These are phyloP conservation scores for Ploettnerulaceae sp. DNA, from an alignment of 2,329 filamentous ascomycete genomes.

Conservation along the genomic window DNA sequence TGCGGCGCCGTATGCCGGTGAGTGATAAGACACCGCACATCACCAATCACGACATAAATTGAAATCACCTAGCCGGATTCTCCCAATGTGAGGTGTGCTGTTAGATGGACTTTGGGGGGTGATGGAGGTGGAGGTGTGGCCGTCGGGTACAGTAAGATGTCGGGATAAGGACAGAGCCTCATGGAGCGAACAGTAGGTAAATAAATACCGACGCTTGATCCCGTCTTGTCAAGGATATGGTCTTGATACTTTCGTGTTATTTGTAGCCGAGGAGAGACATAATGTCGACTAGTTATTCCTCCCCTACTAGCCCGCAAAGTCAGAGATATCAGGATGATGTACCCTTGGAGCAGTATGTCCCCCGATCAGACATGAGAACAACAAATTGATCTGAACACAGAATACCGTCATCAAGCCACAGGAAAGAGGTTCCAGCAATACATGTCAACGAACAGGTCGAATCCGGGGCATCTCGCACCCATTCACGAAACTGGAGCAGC, in stretches of 20 bases:
- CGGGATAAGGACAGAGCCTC: slow-evolving; percentile 1
- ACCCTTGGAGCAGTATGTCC: not conserved
- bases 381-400: not conserved
- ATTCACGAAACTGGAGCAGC: not conserved
- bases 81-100: not conserved
- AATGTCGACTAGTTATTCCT: not conserved
- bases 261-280: not conserved
- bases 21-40: not conserved
- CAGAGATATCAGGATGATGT: not conserved
- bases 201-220: not conserved
- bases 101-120: not conserved
- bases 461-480: not conserved
- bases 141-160: no score
- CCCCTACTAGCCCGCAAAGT: not conserved
- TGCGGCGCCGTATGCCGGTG: not conserved
- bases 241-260: no score
- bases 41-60: not conserved
- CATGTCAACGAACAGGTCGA: not conserved
- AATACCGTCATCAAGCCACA: not conserved
- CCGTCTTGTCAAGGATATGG: not conserved
- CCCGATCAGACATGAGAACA: not conserved
- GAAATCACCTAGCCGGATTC: not conserved
- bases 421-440: not conserved
- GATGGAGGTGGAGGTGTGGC: no score
- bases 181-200: not conserved